Percentiles rank a stretch among this genome's conserved stretches.
Evolutionary conservation across 331 rosid species (phyloP).

Genomic region (Phaseolus coccineus): DNA sequence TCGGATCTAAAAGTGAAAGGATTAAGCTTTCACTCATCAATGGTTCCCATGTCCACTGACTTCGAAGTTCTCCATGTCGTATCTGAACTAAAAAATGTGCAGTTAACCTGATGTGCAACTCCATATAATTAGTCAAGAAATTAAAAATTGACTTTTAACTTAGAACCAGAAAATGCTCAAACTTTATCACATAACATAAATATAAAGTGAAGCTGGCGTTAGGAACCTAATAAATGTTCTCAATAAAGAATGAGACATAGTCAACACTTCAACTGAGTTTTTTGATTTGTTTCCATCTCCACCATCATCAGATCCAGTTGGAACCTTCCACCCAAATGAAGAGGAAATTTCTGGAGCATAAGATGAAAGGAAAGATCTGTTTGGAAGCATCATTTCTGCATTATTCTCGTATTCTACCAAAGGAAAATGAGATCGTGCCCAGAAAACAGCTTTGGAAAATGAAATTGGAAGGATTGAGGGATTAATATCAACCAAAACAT

Average conservation of each 20-base stretch:
- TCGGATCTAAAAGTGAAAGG: slow-evolving; percentile 88
- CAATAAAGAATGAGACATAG: slow-evolving; percentile 70
- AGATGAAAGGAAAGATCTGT: slow-evolving; percentile 74
- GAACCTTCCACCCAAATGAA: slow-evolving; percentile 89
- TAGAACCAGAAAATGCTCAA: slow-evolving; percentile 34
- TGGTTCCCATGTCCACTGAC: slow-evolving; percentile 97
- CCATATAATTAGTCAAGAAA: slow-evolving; percentile 49
- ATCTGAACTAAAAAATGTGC: slow-evolving; percentile 76
- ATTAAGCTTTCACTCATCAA: slow-evolving; percentile 90
- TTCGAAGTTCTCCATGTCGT: slow-evolving; percentile 72
- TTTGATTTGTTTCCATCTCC: slow-evolving; percentile 75
- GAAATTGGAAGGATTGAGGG: slow-evolving; percentile 80
- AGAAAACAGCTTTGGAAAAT: slow-evolving; percentile 91
- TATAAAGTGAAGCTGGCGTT: slow-evolving; percentile 45
- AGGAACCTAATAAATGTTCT: slow-evolving; percentile 78
- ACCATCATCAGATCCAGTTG: slow-evolving; percentile 95
- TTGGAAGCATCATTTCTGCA: slow-evolving; percentile 69
- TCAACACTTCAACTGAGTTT: slow-evolving; percentile 79
- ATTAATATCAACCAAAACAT: slow-evolving; percentile 73
- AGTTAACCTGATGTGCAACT: slow-evolving; percentile 80
- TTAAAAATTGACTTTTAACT: slow-evolving; percentile 32
- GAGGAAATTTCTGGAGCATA: slow-evolving; percentile 69
- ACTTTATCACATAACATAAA: slow-evolving; percentile 35
- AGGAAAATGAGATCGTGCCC: slow-evolving; percentile 92
- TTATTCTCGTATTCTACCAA: slow-evolving; percentile 71